Conservation (phyloP, 2,329 filamentous ascomycete species). For the Curvularia verruculosa region DNA sequence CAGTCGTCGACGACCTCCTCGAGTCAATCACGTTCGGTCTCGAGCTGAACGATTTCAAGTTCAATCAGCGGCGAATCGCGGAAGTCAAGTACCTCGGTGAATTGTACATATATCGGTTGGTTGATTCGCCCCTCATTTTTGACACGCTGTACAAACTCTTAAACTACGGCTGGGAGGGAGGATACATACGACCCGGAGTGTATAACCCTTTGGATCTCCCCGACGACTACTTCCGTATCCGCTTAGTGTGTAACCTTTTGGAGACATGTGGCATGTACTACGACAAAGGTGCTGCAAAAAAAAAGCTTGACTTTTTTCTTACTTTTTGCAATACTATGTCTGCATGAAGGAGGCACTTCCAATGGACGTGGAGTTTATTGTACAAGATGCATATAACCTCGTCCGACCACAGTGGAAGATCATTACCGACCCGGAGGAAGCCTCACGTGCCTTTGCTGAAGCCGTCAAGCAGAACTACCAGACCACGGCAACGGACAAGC, state of each 20-base stretch:
- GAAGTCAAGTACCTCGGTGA: conserved; percentile 97
- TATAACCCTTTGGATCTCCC: conserved; percentile 81
- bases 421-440: conserved; percentile 79
- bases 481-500: conserved; percentile 72
- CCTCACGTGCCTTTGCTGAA: conserved; percentile 80
- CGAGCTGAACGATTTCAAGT: conserved; percentile 96
- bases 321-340: conserved; percentile 98
- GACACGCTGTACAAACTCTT: conserved; percentile 94
- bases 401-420: conserved; percentile 94
- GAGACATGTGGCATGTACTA: conserved; percentile 98
- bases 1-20: conserved; percentile 88
- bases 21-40: conserved; percentile 87
- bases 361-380: conserved; percentile 96
- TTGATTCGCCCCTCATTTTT: conserved; percentile 94
- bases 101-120: conserved; percentile 95
- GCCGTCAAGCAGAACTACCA: conserved; percentile 92
- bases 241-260: conserved; percentile 83
- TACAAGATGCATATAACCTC: conserved; percentile 87
- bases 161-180: conserved; percentile 85
- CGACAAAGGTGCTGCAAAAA: conserved; percentile 88
- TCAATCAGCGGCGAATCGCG: conserved; percentile 91
- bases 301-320: conserved; percentile 97
- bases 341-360: conserved; percentile 86
- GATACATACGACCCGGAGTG: conserved; percentile 78
- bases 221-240: conserved; percentile 95